phyloP scores from a whole-genome alignment of 2,329 filamentous ascomycete species.

The Chaetomiaceae sp. region DNA sequence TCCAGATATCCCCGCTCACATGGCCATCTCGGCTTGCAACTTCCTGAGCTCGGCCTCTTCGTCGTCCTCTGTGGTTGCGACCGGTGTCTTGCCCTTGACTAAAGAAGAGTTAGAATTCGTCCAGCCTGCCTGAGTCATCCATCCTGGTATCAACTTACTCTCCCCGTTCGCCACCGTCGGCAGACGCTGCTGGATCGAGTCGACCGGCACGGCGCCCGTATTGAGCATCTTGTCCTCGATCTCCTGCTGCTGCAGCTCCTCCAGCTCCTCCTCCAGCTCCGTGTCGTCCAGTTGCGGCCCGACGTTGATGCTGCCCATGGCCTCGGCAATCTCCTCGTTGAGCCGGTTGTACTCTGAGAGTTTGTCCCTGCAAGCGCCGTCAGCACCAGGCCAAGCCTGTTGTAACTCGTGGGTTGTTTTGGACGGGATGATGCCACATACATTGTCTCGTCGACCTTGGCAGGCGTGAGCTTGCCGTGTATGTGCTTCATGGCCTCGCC shows the following conservation, averaged over 20 bases:
- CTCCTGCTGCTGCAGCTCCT: constrained; percentile 82
- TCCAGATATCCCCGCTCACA: constrained; percentile 55
- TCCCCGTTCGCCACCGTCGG: constrained; percentile 71
- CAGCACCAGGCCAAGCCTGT: constrained; percentile 26
- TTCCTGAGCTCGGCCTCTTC: constrained; percentile 93
- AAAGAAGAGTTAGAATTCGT: constrained; percentile 27
- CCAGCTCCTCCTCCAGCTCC: constrained; percentile 82
- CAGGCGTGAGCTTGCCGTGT: constrained; percentile 82
- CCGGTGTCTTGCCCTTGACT: constrained; percentile 50
- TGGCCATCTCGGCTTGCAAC: constrained; percentile 94
- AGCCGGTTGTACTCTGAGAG: constrained; percentile 88
- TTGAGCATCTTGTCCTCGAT: constrained; percentile 92
- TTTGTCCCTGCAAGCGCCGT: constrained; percentile 62
- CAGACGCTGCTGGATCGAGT: constrained; percentile 67
- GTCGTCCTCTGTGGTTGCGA: constrained; percentile 72
- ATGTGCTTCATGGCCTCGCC: constrained; percentile 89
- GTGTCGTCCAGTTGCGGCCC: constrained; percentile 74
- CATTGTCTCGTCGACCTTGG: constrained; percentile 95
- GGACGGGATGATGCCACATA: constrained; percentile 44
- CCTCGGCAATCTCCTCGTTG: constrained; percentile 86
- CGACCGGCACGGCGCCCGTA: constrained; percentile 80
- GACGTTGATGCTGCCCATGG: constrained; percentile 68
- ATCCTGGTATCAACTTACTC: constrained; percentile 51
- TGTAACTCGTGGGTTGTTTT: neutral
- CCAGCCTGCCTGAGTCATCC: neutral